Conservation (phyloP, 257 asterid genomes). For the Cinchona pubescens region DNA sequence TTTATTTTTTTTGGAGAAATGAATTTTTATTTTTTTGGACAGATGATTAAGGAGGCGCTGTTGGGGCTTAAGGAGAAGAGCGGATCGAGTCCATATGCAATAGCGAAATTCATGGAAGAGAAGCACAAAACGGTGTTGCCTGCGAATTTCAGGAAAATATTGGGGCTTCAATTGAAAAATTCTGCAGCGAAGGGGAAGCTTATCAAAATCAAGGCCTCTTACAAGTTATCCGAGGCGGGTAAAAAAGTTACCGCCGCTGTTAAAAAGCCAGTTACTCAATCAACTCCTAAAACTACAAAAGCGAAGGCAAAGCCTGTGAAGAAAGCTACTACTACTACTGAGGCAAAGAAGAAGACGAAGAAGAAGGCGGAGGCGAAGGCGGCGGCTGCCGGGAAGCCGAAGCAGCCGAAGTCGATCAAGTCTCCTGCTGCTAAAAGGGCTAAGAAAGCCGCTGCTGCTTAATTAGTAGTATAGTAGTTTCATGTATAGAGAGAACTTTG, state of each 20-base stretch:
- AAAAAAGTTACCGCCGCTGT: conserved; percentile 28
- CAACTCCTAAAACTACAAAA: conserved; percentile 22
- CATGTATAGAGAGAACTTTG: conserved; percentile 5
- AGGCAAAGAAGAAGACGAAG: conserved; percentile 22
- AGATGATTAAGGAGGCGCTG: conserved; percentile 80
- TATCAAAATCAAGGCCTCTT: conserved; percentile 64
- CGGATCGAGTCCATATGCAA: conserved; percentile 73
- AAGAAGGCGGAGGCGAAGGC: conserved; percentile 27
- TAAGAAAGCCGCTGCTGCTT: conserved; percentile 36
- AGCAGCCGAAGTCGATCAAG: conserved; percentile 57
- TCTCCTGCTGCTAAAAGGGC: conserved; percentile 64
- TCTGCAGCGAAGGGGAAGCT: conserved; percentile 59
- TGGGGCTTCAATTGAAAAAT: conserved; percentile 64
- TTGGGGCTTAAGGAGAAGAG: conserved; percentile 50
- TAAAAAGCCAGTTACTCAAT: conserved; percentile 19
- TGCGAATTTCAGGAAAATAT: conserved; percentile 56
- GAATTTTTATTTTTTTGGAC: background rate
- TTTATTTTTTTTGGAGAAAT: background rate
- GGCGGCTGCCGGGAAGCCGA: conserved; percentile 40
- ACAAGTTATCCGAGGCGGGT: conserved; percentile 48
- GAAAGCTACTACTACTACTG: too few species aligned
- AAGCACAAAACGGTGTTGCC: conserved; percentile 59
- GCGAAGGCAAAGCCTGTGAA: too few species aligned
- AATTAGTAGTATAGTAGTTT: background rate
- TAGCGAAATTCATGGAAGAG: conserved; percentile 69